These are phyloP conservation scores for Rhizopogon vesiculosus DNA, from an alignment of 768 basidiomycete genomes.

Conservation along the genomic window DNA sequence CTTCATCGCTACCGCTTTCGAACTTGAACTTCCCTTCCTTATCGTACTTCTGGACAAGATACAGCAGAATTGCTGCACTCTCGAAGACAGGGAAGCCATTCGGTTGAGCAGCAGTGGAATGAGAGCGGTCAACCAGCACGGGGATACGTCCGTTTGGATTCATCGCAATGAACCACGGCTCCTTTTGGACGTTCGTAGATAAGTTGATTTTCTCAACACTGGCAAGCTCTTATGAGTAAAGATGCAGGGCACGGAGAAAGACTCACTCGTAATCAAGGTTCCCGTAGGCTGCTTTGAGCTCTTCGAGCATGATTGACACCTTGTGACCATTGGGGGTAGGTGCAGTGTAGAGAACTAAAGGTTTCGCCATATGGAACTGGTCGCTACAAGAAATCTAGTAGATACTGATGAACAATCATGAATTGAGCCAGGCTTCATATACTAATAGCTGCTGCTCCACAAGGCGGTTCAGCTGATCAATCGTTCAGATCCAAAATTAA, in stretches of 20 bases:
- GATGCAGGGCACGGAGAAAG: not conserved
- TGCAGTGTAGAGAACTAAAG: conserved; percentile 29
- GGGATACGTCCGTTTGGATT: conserved; percentile 78
- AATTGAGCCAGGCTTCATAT: not conserved
- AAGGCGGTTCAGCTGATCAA: not conserved
- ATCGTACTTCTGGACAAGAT: conserved; percentile 79
- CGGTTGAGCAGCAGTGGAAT: conserved; percentile 18
- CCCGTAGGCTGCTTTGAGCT: conserved; percentile 53
- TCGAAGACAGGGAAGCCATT: conserved; percentile 70
- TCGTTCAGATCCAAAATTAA: not conserved
- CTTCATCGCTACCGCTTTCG: conserved; percentile 52
- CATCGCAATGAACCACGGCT: conserved; percentile 70
- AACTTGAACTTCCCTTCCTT: conserved; percentile 68
- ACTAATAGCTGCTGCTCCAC: too few species aligned
- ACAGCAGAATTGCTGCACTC: conserved; percentile 78
- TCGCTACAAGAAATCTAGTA: not conserved
- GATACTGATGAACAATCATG: not conserved
- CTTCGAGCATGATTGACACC: conserved; percentile 54
- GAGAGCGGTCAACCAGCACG: conserved; percentile 54
- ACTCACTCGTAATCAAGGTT: conserved; percentile 47
- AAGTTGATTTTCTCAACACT: conserved; percentile 55
- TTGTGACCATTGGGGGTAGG: conserved; percentile 59
- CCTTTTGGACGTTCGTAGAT: conserved; percentile 69
- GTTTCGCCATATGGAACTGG: conserved; percentile 15
- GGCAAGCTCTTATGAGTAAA: conserved; percentile 2